Base-by-base conservation (phyloP, 495 filamentous ascomycete species). In the Penicillium mononematosum region DNA sequence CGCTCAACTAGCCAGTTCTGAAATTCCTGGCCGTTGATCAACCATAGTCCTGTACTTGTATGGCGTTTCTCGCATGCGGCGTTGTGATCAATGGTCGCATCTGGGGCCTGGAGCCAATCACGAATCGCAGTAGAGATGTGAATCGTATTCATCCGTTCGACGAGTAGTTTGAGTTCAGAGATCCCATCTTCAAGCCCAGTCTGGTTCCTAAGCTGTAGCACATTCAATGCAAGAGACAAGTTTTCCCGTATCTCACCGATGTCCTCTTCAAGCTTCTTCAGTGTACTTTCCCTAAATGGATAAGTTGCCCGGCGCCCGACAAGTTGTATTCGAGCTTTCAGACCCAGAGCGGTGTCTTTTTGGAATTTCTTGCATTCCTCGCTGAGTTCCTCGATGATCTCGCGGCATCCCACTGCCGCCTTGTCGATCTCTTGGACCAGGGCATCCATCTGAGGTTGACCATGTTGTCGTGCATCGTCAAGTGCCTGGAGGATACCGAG, bases 201-300 rank as follows among this genome's bases (percentile, higher is more conserved):
- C 10, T 61, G 58, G 22, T 53, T 56, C 9, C 63, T 58, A 27
- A 70, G 53, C 49, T 73, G 64, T 9, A 75, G 32, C 12, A 69
- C 56, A 25, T 62, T 31, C 3, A 75, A 58, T 43, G 66, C 72
- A 20, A 65, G 54, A 12, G 61, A 64, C 14, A 75, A 19, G n/a
- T 59, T 68, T 12, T 57, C 46, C 14, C 59, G 62, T 29, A 73
- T 67, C 1, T 73, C 67, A 27, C 45, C 29, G 16, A 75, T 55
- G 39, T 65, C 58, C 57, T 70, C 67, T 55, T 70, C 65, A 8
- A 75, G 59, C 45, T 70, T 73, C 39, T 63, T 53, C 32, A 75
- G 55, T 1, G 70, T 72, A 43, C 65, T 69, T 50, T 59, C 50
- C 17, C 65, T 61, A 45, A 75, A 73, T 14, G 65, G 72, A 58